Evolutionary conservation across 2,329 filamentous ascomycete genomes (phyloP).

Genomic region (Monosporascus sp.): DNA sequence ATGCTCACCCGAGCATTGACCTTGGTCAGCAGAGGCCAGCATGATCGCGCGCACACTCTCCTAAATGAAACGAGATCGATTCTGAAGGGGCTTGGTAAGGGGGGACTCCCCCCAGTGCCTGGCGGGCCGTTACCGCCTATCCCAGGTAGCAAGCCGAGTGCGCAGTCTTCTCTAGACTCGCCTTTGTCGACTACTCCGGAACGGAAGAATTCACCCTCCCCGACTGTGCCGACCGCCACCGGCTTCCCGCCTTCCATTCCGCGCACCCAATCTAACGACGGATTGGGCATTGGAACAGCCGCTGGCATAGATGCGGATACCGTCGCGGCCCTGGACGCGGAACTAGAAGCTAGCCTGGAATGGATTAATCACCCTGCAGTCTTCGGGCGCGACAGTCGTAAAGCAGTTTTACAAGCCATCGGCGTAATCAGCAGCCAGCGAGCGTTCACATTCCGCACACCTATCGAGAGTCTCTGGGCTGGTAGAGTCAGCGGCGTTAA

Average conservation of each 20-base stretch:
- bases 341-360: conserved; percentile 84
- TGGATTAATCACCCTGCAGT: conserved; percentile 98
- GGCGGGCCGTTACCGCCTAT: conserved; percentile 21
- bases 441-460: conserved; percentile 87
- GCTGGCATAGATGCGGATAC: conserved; percentile 79
- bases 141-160: conserved; percentile 33
- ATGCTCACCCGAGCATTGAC: conserved; percentile 94
- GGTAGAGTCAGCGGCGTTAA: conserved; percentile 76
- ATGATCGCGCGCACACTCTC: conserved; percentile 89
- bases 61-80: conserved; percentile 92
- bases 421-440: conserved; percentile 94
- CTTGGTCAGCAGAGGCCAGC: conserved; percentile 83
- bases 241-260: conserved; percentile 38
- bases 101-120: conserved; percentile 77
- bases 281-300: conserved; percentile 48
- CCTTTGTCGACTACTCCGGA: conserved; percentile 40
- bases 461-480: conserved; percentile 87
- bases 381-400: conserved; percentile 88
- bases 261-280: conserved; percentile 51
- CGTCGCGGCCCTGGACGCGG: conserved; percentile 81
- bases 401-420: conserved; percentile 93
- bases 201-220: conserved; percentile 52
- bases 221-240: conserved; percentile 39
- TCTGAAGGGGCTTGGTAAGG: conserved; percentile 91
- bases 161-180: conserved; percentile 35